Conservation (phyloP, 192 early-diverging fungal genomes). For the Phycomyces blakesleeanus region DNA sequence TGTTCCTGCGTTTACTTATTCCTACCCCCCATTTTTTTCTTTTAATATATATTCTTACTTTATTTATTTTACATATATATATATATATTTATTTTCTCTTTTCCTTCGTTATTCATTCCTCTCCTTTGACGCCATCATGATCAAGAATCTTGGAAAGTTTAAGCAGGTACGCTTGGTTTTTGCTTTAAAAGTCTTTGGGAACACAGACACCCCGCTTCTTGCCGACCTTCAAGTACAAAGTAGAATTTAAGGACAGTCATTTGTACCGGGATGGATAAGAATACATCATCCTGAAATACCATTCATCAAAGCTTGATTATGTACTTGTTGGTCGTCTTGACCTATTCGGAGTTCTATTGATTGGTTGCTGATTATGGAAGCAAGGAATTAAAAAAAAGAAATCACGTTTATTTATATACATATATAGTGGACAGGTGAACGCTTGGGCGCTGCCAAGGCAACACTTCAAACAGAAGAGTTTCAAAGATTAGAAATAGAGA, state of each 20-base stretch:
- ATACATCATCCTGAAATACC: background rate
- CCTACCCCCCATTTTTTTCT: background rate
- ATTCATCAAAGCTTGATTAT: background rate
- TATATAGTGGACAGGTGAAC: slow-evolving; percentile 73
- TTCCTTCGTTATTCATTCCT: slow-evolving; percentile 15
- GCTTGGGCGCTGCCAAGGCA: slow-evolving; percentile 62
- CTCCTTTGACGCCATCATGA: slow-evolving; percentile 33
- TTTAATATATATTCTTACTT: too few species aligned
- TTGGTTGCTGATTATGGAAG: background rate
- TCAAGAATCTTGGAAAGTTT: slow-evolving; percentile 63
- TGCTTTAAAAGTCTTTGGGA: background rate
- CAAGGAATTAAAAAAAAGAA: background rate
- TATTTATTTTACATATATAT: too few species aligned
- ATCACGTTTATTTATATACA: background rate
- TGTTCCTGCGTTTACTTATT: background rate
- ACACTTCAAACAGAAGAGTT: slow-evolving; percentile 83
- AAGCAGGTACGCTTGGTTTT: slow-evolving; percentile 49
- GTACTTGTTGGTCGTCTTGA: too few species aligned
- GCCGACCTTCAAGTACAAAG: too few species aligned
- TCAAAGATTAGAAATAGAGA: slow-evolving; percentile 71
- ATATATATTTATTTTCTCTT: background rate
- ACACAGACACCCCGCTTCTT: background rate
- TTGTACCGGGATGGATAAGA: background rate
- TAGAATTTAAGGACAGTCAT: too few species aligned
- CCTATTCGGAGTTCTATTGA: too few species aligned